These are phyloP conservation scores for Davidsoniella eucalypti DNA, from an alignment of 2,329 filamentous ascomycete genomes.

Conservation along the genomic window DNA sequence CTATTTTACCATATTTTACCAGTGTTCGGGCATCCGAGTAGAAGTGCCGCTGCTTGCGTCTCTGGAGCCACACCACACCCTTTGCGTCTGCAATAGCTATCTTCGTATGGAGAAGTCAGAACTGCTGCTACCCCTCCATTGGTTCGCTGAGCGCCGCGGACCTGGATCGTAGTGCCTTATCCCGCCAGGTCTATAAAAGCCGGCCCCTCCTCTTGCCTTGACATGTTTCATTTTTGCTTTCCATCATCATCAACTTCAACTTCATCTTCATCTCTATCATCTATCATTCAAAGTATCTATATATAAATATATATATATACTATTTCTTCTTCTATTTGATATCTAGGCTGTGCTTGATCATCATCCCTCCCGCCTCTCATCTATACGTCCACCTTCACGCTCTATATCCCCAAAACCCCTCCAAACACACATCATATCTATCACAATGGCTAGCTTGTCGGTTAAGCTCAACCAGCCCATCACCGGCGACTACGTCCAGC, in stretches of 20 bases:
- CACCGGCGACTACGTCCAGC: constrained; percentile 42
- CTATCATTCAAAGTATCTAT: background rate
- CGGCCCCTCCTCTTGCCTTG: background rate
- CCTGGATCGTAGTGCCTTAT: background rate
- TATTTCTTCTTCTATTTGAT: background rate
- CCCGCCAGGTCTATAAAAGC: constrained; percentile 7
- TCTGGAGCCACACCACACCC: no score
- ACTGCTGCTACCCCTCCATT: background rate
- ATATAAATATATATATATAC: background rate
- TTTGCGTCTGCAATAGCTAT: no score
- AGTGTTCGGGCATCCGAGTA: no score
- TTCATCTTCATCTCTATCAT: background rate
- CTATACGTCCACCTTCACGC: background rate
- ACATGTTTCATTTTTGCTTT: background rate
- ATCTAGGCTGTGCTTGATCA: constrained; percentile 9
- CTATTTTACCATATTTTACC: no score
- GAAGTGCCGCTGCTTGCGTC: no score
- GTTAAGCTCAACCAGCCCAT: constrained; percentile 51
- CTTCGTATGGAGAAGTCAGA: no score
- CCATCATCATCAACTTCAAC: background rate
- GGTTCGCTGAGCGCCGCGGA: background rate
- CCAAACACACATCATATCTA: background rate
- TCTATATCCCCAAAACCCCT: background rate
- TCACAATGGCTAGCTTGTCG: constrained; percentile 29
- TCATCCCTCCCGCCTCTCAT: background rate